Conservation (phyloP, 2,329 filamentous ascomycete genomes). For the Fusarium abutilonis region DNA sequence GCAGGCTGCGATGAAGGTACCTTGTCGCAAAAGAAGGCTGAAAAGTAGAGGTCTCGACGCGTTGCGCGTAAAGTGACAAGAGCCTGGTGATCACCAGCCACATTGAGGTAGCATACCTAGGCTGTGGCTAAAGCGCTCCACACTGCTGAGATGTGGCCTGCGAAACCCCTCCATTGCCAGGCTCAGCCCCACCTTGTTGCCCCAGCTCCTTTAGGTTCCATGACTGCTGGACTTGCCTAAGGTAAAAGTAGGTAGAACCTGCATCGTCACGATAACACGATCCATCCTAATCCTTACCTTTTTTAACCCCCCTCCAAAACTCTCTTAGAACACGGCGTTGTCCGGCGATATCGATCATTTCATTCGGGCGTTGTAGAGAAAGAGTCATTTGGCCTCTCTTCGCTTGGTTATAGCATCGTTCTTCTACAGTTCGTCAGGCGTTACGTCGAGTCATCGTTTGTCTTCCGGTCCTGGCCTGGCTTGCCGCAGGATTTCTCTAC, state of each 20-base stretch:
- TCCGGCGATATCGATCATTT: conserved; percentile 12
- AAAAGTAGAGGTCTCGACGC: conserved; percentile 47
- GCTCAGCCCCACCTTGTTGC: conserved; percentile 28
- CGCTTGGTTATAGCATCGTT: conserved; percentile 14
- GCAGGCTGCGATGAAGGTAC: conserved; percentile 22
- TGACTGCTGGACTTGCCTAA: conserved; percentile 33
- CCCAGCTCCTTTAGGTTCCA: conserved; percentile 27
- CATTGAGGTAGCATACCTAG: conserved; percentile 14
- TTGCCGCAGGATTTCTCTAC: conserved; percentile 35
- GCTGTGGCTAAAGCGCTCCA: conserved; percentile 24
- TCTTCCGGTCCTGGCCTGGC: conserved; percentile 29
- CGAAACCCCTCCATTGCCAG: conserved; percentile 35
- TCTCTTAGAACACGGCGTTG: conserved; percentile 11
- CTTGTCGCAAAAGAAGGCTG: conserved; percentile 44
- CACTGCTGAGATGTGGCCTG: neutral
- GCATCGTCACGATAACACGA: conserved; percentile 41
- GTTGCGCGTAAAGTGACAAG: conserved; percentile 53
- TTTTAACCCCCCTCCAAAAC: conserved; percentile 5
- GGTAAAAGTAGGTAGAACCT: neutral
- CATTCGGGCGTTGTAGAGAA: conserved; percentile 16
- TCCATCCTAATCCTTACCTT: conserved; percentile 29
- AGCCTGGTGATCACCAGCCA: conserved; percentile 24
- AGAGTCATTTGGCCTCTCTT: conserved; percentile 2
- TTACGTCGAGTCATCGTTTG: conserved; percentile 25
- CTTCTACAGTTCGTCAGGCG: conserved; percentile 13